Evolutionary conservation across 2,329 filamentous ascomycete genomes (phyloP), one percentile per base, ranked within the genome.

Genomic region (Leptodontidium sp.): DNA sequence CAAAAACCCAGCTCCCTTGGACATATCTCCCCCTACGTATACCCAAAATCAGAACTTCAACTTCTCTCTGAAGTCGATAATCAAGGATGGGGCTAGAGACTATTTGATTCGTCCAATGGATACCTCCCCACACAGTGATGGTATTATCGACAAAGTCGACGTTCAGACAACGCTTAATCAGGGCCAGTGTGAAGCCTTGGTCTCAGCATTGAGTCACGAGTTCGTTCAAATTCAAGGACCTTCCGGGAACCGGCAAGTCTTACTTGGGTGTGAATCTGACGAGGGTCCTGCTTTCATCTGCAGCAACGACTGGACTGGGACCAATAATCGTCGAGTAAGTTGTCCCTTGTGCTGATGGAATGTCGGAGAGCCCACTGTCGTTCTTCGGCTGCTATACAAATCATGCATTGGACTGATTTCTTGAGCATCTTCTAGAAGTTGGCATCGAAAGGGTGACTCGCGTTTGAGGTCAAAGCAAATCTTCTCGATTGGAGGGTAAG

Each of bases 331-430:
- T 78, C 61, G 78, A 80, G 73, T 79, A 73, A 72, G 75, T 71
- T 49, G 8, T 17, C 89, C 1, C 71, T 89, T 1, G 74, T 75
- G 7, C 82, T 82, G 82, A 81, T 50, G 15, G 3, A 3, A 43
- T 12, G 29, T 52, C 7, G 21, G n/a, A 7, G 15, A 21, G 66
- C 8, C 66, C 21, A 38, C 45, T 61, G 24, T 68, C 35, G 17
- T 45, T 40, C 32, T 61, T 17, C 29, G 77, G 75, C 1, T 79
- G 77, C 58, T 79, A 79, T 40, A 93, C 90, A 0, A 91, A 92
- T 64, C 89, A 91, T 71, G 88, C 88, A 0, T 78, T 90, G 0
- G 87, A 91, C 63, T 84, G 93, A 77, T 89, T 92, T 58, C 77
- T 92, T 0, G 86, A 89, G 68, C 90, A 93, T 53, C 77, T 93